Evolutionary conservation across 106 monocot genomes (phyloP).

Genomic region (Chionographis japonica): DNA sequence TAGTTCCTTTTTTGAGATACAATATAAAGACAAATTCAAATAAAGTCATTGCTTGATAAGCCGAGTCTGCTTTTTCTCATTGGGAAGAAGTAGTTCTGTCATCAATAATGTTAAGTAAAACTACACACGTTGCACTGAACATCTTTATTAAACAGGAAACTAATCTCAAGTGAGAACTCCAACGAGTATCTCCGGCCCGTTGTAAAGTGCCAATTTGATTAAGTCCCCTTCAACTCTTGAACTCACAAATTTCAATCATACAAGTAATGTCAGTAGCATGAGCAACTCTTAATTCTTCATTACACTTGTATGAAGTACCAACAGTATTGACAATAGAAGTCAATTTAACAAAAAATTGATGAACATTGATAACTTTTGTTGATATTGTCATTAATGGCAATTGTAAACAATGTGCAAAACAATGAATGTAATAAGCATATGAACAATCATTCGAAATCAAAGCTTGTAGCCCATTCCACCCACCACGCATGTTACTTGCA

Average conservation of each 20-base stretch:
- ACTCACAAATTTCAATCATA: neutral
- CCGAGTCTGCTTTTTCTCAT: too few species aligned
- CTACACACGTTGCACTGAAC: too few species aligned
- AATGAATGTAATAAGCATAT: neutral
- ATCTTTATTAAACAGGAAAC: neutral
- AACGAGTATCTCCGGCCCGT: neutral
- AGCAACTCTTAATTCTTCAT: neutral
- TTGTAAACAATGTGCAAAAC: neutral
- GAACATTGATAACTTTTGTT: neutral
- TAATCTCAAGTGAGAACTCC: neutral
- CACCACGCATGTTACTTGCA: neutral
- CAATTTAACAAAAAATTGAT: neutral
- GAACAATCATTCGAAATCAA: neutral
- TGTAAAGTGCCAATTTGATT: neutral
- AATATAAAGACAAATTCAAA: too few species aligned
- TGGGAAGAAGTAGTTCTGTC: too few species aligned
- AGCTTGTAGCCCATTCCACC: neutral
- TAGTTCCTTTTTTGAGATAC: too few species aligned
- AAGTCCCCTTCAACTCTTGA: neutral
- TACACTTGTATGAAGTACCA: neutral
- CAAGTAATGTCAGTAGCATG: neutral
- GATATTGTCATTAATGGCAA: neutral
- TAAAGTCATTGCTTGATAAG: too few species aligned
- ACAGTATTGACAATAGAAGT: neutral
- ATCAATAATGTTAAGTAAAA: too few species aligned